Evolutionary conservation across 305 asterid species (phyloP), one percentile per base, ranked within the genome.

Genomic region (Fraxinus xanthoxyloides): DNA sequence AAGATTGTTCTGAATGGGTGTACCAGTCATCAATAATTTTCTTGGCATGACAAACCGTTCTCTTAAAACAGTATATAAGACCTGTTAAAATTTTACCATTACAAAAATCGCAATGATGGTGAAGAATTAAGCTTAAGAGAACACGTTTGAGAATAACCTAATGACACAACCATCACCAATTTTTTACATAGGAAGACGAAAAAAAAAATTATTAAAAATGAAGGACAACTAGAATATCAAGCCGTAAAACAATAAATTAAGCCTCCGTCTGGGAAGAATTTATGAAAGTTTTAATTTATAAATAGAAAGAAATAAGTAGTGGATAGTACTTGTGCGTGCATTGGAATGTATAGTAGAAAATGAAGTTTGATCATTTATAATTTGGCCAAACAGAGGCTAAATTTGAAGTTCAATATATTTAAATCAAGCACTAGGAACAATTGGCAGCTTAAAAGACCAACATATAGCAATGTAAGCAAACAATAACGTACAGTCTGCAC

Each of bases 1-100:
- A 36, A 96, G 92, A 87, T 90, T 96, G 90, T 96, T 96, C 87
- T 96, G 99, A 82, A 96, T 90, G 67, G 99, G 99, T 28, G 99
- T 96, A 86, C 99, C 99, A 17, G 98, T 94, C 94, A 96, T 90
- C 89, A 96, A 90, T 91, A 96, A 86, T 81, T 91, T 93, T 81
- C 99, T 88, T 79, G 99, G 98, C 88, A 94, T 90, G 87, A 92
- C 80, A 87, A 89, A 96, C 79, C 82, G 89, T 83, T 91, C 95
- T 79, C 86, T 86, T 80, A 96, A 89, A 51, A 91, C 89, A 80
- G 81, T 89, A 86, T 93, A 93, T 80, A 96, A 88, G 74, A 96
- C 98, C 99, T 96, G 91, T 84, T 74, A 77, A 81, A 80, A 78
- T 43, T 51, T 75, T 32, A 40, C n/a, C 79, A 56, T 32, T 43